Conservation (phyloP, 306 rosid genomes). For the Trifolium subterraneum region DNA sequence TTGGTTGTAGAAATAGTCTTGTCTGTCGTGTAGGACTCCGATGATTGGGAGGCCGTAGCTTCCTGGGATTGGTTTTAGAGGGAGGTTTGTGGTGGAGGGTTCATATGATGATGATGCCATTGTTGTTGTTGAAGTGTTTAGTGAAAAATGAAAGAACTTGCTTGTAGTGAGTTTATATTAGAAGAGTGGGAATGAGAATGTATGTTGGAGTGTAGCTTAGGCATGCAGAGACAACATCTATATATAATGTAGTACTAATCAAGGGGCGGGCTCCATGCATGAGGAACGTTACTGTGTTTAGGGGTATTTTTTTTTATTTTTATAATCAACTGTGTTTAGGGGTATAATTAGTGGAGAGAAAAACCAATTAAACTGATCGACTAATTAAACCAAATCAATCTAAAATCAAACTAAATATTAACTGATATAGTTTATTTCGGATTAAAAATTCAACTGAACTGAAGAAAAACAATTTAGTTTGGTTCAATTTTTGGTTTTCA, state of each 20-base stretch:
- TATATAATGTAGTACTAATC: background rate
- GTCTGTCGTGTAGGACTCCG: constrained; percentile 63
- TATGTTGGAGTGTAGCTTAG: background rate
- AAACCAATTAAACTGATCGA: too few relatives aligned
- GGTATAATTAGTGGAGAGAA: too few relatives aligned
- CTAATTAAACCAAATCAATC: too few relatives aligned
- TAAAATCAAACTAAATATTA: too few relatives aligned
- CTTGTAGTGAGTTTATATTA: background rate
- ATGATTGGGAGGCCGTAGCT: constrained; percentile 65
- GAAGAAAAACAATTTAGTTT: too few relatives aligned
- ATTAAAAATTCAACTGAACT: too few relatives aligned
- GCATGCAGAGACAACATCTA: background rate
- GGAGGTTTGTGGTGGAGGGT: constrained; percentile 15
- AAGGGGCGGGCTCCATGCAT: background rate
- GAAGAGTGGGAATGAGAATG: background rate
- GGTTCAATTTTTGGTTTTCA: too few relatives aligned
- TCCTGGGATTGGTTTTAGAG: constrained; percentile 61
- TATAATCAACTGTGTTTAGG: background rate
- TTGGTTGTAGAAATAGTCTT: constrained; percentile 74
- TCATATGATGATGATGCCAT: constrained; percentile 35
- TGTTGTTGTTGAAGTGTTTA: background rate
- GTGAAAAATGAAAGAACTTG: background rate
- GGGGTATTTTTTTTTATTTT: too few relatives aligned
- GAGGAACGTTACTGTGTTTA: background rate
- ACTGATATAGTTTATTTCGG: too few relatives aligned